Percentiles rank a stretch among this genome's conserved stretches.
Conservation (phyloP, 371 early-diverging fungal species). For the Polyrhizophydium stewartii region DNA sequence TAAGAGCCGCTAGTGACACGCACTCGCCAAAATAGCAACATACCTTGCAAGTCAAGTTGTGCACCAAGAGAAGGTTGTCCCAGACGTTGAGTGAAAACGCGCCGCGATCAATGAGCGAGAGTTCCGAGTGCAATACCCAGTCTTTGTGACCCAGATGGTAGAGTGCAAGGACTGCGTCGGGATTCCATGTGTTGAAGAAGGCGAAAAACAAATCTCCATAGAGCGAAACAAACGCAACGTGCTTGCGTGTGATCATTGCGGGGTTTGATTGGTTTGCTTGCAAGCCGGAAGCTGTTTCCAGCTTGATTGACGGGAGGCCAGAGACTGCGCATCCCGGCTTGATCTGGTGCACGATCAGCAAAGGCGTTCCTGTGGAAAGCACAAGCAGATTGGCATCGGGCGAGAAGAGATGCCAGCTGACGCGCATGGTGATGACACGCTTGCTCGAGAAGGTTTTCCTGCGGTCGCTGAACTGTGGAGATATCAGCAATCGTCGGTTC, state of each 20-base stretch:
- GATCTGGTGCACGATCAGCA: background rate
- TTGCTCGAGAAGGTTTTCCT: slow-evolving; percentile 2
- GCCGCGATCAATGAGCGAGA: slow-evolving; percentile 17
- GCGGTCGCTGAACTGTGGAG: slow-evolving; percentile 8
- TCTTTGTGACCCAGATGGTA: slow-evolving; percentile 7
- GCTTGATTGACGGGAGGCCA: background rate
- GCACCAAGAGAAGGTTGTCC: slow-evolving; percentile 24
- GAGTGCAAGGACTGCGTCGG: slow-evolving; percentile 9
- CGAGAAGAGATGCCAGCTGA: slow-evolving; percentile 31
- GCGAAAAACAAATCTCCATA: background rate
- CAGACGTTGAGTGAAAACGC: slow-evolving; percentile 12
- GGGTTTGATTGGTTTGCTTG: slow-evolving; percentile 1
- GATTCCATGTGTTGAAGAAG: slow-evolving; percentile 9
- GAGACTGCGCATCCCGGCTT: background rate
- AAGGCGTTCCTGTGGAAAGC: background rate
- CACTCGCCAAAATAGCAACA: background rate
- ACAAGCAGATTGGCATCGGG: slow-evolving; percentile 4
- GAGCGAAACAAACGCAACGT: slow-evolving; percentile 6
- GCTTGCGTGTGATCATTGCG: background rate
- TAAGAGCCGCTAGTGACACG: background rate
- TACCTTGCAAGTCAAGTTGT: slow-evolving; percentile 16
- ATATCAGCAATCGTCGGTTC: too few species aligned
- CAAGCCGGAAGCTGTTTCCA: slow-evolving; percentile 4
- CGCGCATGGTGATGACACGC: slow-evolving; percentile 5
- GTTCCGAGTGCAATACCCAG: slow-evolving; percentile 4